Conservation (phyloP, 768 basidiomycete genomes). For the Collybia mongolica region DNA sequence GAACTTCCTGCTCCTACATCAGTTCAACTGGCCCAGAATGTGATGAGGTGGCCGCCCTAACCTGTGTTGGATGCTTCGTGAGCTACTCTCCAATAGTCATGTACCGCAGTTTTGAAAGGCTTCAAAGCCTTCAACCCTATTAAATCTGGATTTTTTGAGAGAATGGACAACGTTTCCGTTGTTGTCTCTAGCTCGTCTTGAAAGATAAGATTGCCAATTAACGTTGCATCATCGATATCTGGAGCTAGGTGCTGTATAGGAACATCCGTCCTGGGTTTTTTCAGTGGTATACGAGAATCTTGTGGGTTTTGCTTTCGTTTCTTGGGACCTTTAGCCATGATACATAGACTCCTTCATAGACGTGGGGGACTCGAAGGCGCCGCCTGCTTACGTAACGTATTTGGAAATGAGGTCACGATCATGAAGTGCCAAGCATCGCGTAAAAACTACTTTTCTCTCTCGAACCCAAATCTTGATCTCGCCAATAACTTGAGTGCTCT, state of each 20-base stretch:
- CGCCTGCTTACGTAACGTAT: no score
- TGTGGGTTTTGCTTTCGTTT: conserved; percentile 19
- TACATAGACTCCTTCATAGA: no score
- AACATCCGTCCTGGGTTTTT: conserved; percentile 14
- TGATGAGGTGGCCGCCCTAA: conserved; percentile 8
- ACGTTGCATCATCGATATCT: not conserved
- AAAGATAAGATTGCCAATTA: conserved; percentile 31
- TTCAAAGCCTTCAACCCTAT: conserved; percentile 31
- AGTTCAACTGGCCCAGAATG: not conserved
- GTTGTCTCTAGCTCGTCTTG: conserved; percentile 37
- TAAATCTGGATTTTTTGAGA: conserved; percentile 29
- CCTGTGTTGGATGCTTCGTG: conserved; percentile 30
- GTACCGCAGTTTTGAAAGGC: conserved; percentile 34
- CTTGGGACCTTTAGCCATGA: conserved; percentile 13
- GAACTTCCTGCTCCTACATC: conserved; percentile 23
- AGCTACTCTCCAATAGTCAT: conserved; percentile 36
- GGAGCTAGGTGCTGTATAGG: not conserved
- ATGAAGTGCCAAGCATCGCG: no score
- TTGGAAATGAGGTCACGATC: no score
- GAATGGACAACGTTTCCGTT: conserved; percentile 28
- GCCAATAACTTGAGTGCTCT: no score
- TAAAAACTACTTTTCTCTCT: no score
- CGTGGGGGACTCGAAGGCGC: no score
- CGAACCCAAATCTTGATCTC: no score
- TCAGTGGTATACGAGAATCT: conserved; percentile 3